A percentile compares a stretch with the other conserved stretches of the same genome.
These are phyloP conservation scores for Zymoseptoria tritici DNA, from an alignment of 2,329 filamentous ascomycete genomes.

Conservation along the genomic window DNA sequence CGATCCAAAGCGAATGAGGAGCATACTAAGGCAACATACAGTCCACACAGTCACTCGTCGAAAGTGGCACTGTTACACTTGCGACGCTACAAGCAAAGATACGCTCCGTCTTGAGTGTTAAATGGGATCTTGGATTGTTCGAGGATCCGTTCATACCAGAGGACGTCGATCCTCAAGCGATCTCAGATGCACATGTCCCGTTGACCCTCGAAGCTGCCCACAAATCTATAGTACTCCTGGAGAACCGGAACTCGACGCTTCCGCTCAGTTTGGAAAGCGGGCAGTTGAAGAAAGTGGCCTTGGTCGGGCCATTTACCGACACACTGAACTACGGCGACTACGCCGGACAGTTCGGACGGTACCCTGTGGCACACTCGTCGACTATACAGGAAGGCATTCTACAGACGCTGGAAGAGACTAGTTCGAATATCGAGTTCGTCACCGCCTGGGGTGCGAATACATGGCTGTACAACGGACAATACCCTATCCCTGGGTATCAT, in stretches of 20 bases:
- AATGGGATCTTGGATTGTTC: slow-evolving; percentile 15
- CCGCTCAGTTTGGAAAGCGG: slow-evolving; percentile 1
- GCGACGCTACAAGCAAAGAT: slow-evolving; percentile 9
- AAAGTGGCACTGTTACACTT: slow-evolving; percentile 4
- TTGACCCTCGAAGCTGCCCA: slow-evolving; percentile 10
- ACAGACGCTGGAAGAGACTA: not conserved
- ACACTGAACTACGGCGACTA: slow-evolving; percentile 13
- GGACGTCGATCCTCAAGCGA: slow-evolving; percentile 6
- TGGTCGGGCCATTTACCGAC: slow-evolving; percentile 13
- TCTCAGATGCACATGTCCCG: slow-evolving; percentile 7
- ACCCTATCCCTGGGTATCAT: slow-evolving; percentile 12
- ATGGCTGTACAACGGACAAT: slow-evolving; percentile 12
- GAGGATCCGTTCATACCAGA: slow-evolving; percentile 11
- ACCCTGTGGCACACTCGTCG: slow-evolving; percentile 8
- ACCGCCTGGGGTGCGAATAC: slow-evolving; percentile 14
- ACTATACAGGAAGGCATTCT: slow-evolving; percentile 10
- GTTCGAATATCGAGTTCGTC: slow-evolving; percentile 3
- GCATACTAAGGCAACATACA: not conserved
- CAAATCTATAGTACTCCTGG: slow-evolving; percentile 11
- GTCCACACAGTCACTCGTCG: slow-evolving; percentile 7
- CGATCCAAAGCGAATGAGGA: too few species aligned
- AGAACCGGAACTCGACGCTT: slow-evolving; percentile 8
- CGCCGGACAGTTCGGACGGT: slow-evolving; percentile 13
- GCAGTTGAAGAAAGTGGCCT: slow-evolving; percentile 3
- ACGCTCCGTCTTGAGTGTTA: slow-evolving; percentile 9